Conservation (phyloP, 1,284 basidiomycete species). For the Inonotus obliquus region DNA sequence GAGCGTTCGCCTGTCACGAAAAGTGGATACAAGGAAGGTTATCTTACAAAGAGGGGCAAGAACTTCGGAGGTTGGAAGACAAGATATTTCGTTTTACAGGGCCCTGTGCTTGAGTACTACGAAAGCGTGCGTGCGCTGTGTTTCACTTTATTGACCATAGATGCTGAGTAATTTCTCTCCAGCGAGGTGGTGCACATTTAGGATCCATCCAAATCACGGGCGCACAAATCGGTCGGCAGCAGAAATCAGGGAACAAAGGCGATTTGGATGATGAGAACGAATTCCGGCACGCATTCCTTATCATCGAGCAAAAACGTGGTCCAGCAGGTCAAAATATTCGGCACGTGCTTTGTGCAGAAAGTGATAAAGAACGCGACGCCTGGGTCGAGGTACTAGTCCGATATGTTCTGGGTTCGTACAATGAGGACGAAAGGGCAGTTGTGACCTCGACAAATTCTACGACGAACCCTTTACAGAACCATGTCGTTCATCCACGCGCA, state of each 20-base stretch:
- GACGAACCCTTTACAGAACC: slow-evolving; percentile 11
- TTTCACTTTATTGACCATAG: slow-evolving; percentile 3
- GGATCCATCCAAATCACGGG: slow-evolving; percentile 85
- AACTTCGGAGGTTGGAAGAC: slow-evolving; percentile 98
- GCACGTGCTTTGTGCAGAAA: slow-evolving; percentile 95
- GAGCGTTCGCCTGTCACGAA: slow-evolving; percentile 72
- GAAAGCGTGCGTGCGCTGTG: slow-evolving; percentile 68
- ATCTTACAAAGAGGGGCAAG: slow-evolving; percentile 94
- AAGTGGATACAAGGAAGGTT: slow-evolving; percentile 90
- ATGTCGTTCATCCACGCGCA: slow-evolving; percentile 39
- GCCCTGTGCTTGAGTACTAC: slow-evolving; percentile 88
- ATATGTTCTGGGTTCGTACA: slow-evolving; percentile 71
- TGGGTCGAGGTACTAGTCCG: slow-evolving; percentile 95
- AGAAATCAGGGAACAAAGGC: slow-evolving; percentile 42
- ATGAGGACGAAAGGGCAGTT: slow-evolving; percentile 47
- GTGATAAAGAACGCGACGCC: slow-evolving; percentile 85
- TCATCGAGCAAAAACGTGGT: slow-evolving; percentile 80
- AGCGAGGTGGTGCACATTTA: slow-evolving; percentile 87
- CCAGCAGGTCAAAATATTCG: slow-evolving; percentile 69
- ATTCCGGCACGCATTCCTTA: slow-evolving; percentile 94
- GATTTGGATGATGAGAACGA: slow-evolving; percentile 81
- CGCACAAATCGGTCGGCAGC: slow-evolving; percentile 81
- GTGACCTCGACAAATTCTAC: background rate
- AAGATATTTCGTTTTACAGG: slow-evolving; percentile 88
- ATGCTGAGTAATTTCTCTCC: slow-evolving; percentile 15